phyloP scores from a whole-genome alignment of 2,329 filamentous ascomycete genomes.

The Juglanconis juglandina region DNA sequence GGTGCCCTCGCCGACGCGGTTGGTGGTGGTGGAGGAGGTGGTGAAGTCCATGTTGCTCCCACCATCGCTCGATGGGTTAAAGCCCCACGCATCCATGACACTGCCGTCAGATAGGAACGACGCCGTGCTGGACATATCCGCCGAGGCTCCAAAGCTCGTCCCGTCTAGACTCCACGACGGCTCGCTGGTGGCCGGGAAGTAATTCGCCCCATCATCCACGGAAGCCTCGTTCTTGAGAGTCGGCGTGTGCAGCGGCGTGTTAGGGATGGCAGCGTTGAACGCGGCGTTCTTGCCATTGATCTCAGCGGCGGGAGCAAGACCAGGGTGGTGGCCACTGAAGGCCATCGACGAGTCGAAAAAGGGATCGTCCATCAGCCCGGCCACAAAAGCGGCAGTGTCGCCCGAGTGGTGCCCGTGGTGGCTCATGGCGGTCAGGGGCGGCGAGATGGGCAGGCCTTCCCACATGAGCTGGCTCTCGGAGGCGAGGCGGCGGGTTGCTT shows the following conservation, averaged over 20 bases:
- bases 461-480: conserved; percentile 8
- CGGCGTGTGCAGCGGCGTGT: conserved; percentile 39
- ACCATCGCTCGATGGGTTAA: conserved; percentile 12
- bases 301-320: conserved; percentile 12
- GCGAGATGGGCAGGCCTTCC: conserved; percentile 18
- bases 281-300: conserved; percentile 5
- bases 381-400: conserved; percentile 21
- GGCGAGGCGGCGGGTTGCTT: conserved; percentile 3
- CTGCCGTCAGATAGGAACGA: conserved; percentile 27
- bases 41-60: conserved; percentile 10
- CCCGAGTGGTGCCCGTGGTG: conserved; percentile 3
- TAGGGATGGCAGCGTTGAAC: conserved; percentile 23
- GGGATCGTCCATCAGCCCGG: conserved; percentile 27
- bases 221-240: conserved; percentile 25
- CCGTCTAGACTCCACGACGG: conserved; percentile 16
- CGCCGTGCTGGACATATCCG: conserved; percentile 1
- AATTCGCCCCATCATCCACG: conserved; percentile 18
- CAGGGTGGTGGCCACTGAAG: conserved; percentile 1
- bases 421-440: conserved; percentile 12
- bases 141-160: conserved; percentile 4
- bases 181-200: conserved; percentile 22
- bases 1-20: not conserved
- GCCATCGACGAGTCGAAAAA: conserved; percentile 23
- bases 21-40: not conserved
- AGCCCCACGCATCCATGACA: conserved; percentile 20